These are phyloP conservation scores for Ilyonectria robusta DNA, from an alignment of 2,329 filamentous ascomycete species.

Conservation along the genomic window DNA sequence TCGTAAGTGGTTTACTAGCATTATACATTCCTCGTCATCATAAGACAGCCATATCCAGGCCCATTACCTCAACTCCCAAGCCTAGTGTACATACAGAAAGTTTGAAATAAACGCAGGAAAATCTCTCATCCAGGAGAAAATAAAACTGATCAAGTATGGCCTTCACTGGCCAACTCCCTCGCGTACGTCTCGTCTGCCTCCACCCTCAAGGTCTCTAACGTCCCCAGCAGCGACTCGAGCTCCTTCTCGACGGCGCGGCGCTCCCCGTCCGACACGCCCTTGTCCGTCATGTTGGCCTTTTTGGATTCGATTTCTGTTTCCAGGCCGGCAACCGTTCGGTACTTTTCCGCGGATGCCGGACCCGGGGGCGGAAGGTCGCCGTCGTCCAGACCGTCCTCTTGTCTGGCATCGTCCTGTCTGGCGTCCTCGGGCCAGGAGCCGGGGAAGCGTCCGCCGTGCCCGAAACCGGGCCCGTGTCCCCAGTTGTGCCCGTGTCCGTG, in stretches of 20 bases:
- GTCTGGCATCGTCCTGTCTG: constrained; percentile 35
- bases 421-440: constrained; percentile 54
- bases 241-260: constrained; percentile 50
- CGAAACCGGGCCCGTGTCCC: constrained; percentile 10
- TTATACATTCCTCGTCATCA: constrained; percentile 10
- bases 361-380: constrained; percentile 37
- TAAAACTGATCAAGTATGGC: background rate
- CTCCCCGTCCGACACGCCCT: constrained; percentile 43
- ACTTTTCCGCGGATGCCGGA: constrained; percentile 52
- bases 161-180: constrained; percentile 53
- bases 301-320: constrained; percentile 53
- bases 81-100: background rate
- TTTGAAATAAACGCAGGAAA: background rate
- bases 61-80: constrained; percentile 8
- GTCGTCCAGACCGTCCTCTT: constrained; percentile 17
- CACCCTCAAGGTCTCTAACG: constrained; percentile 56
- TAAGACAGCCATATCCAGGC: background rate
- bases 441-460: constrained; percentile 37
- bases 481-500: constrained; percentile 4
- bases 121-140: background rate
- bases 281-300: constrained; percentile 45
- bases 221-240: constrained; percentile 56
- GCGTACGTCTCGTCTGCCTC: constrained; percentile 65
- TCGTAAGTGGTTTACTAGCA: background rate
- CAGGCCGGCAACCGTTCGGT: constrained; percentile 53